Percentiles rank a stretch among this genome's conserved stretches.
Conservation (phyloP, 2,329 filamentous ascomycete species). For the Helicocarpus griseus region DNA sequence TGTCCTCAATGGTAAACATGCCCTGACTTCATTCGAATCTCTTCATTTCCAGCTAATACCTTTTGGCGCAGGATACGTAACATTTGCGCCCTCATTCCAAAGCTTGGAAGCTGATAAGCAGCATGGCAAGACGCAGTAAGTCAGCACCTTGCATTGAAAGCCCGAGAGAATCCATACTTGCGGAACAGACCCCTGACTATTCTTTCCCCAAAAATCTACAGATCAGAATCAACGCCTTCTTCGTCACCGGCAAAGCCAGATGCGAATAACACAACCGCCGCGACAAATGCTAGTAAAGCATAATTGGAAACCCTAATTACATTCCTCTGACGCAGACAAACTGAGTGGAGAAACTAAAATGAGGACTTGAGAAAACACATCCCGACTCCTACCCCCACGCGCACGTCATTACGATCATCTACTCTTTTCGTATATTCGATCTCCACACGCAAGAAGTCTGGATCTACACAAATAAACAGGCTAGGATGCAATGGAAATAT, state of each 20-base stretch:
- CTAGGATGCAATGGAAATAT: too few species aligned
- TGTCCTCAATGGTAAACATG: slow-evolving; percentile 26
- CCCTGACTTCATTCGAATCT: not conserved
- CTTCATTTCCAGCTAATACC: not conserved
- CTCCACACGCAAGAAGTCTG: too few species aligned
- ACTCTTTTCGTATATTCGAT: too few species aligned
- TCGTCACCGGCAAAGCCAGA: not conserved
- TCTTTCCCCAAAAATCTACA: not conserved
- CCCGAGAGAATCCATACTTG: too few species aligned
- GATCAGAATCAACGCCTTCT: not conserved
- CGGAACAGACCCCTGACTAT: not conserved
- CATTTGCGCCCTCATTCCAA: slow-evolving; percentile 32
- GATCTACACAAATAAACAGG: too few species aligned
- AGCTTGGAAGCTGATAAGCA: slow-evolving; percentile 25
- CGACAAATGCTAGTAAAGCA: not conserved
- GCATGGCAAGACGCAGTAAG: slow-evolving; percentile 11
- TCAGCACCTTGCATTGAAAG: not conserved
- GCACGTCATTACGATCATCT: too few species aligned
- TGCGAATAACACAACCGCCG: not conserved
- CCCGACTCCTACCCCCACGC: too few species aligned
- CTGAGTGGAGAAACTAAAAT: too few species aligned
- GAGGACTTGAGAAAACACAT: too few species aligned
- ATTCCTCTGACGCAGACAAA: too few species aligned
- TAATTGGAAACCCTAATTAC: too few species aligned
- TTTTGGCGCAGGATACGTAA: slow-evolving; percentile 29